These are phyloP conservation scores for Cucumis variabilis DNA, from an alignment of 331 rosid species.

Conservation along the genomic window DNA sequence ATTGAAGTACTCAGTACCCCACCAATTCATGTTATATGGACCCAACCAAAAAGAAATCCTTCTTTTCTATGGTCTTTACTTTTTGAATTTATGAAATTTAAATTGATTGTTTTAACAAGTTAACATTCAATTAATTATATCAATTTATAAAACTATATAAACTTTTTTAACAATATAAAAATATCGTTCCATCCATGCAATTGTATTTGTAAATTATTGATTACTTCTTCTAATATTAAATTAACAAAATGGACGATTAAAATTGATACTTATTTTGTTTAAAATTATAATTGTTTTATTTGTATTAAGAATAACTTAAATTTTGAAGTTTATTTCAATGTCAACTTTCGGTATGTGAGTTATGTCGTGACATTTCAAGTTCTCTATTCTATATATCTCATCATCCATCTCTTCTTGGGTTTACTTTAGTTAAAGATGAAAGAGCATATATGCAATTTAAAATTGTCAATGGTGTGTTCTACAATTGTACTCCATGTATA, in stretches of 20 bases:
- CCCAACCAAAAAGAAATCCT: not conserved
- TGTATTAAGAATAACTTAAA: too few species aligned
- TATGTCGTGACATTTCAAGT: not conserved
- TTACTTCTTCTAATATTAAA: too few species aligned
- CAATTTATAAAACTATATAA: too few species aligned
- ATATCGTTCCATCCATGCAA: too few species aligned
- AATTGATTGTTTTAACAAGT: not conserved
- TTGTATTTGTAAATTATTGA: too few species aligned
- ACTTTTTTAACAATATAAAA: too few species aligned
- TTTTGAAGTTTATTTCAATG: too few species aligned
- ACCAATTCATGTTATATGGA: constrained; percentile 4
- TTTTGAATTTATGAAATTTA: not conserved
- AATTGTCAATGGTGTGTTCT: not conserved
- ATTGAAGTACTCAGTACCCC: not conserved
- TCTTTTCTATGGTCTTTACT: not conserved
- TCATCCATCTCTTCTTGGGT: not conserved
- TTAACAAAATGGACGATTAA: too few species aligned
- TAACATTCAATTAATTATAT: too few species aligned
- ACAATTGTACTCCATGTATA: not conserved
- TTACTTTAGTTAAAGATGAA: not conserved
- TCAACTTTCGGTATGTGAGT: not conserved
- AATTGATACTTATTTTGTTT: too few species aligned
- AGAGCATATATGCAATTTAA: constrained; percentile 7
- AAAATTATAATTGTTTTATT: too few species aligned
- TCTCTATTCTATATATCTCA: not conserved